These are phyloP conservation scores for Pseudoscleropodium purum DNA, from an alignment of 225 moss, liverwort and hornwort genomes.

Conservation along the genomic window DNA sequence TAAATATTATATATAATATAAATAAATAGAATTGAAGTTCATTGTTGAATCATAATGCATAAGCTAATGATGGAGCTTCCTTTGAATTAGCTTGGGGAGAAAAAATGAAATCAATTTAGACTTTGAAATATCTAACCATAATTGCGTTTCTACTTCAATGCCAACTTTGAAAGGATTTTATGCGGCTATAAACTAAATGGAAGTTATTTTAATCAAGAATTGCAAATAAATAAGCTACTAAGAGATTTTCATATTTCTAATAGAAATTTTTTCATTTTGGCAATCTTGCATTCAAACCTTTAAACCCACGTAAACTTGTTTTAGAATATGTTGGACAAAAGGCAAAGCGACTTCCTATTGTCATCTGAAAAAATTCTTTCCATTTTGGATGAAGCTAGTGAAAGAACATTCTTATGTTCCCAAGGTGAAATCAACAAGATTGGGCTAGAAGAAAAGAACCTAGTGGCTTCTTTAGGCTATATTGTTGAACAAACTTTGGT, in stretches of 20 bases:
- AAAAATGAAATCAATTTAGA: not conserved
- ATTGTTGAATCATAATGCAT: not conserved
- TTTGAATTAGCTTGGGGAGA: not conserved
- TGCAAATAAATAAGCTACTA: not conserved
- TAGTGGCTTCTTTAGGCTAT: conserved; percentile 64
- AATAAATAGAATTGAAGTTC: not conserved
- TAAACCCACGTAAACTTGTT: not conserved
- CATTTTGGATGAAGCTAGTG: conserved; percentile 71
- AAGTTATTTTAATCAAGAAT: not conserved
- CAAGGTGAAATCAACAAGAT: conserved; percentile 53
- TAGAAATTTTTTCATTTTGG: not conserved
- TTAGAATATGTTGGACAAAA: conserved; percentile 55
- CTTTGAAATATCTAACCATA: not conserved
- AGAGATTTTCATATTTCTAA: not conserved
- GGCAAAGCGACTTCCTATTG: not conserved
- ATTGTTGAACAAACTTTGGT: conserved; percentile 70
- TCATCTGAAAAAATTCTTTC: conserved; percentile 43
- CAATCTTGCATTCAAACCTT: not conserved
- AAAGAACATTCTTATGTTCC: conserved; percentile 60
- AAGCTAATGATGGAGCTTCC: fast-evolving
- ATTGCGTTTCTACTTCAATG: not conserved
- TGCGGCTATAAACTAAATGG: not conserved
- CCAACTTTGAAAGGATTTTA: not conserved
- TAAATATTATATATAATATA: no score
- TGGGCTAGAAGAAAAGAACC: conserved; percentile 64